These are phyloP conservation scores for Trichothecium roseum DNA, from an alignment of 2,329 filamentous ascomycete species.

Conservation along the genomic window DNA sequence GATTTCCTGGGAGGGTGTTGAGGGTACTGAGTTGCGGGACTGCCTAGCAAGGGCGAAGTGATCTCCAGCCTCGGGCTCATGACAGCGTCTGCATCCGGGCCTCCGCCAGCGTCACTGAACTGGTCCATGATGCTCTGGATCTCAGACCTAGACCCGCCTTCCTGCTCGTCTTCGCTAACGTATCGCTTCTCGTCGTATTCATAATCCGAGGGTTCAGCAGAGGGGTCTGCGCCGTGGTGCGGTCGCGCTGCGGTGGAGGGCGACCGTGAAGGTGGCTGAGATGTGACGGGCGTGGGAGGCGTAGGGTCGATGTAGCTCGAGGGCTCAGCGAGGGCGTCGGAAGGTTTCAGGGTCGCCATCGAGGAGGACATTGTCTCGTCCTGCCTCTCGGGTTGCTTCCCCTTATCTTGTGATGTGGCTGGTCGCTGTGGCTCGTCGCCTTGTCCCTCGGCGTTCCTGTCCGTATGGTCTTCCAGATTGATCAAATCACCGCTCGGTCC, in stretches of 20 bases:
- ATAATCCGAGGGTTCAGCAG: slow-evolving; percentile 42
- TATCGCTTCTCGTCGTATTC: slow-evolving; percentile 44
- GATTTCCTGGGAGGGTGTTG: slow-evolving; percentile 76
- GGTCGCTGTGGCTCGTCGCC: neutral
- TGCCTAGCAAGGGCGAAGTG: slow-evolving; percentile 66
- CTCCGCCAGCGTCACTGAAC: slow-evolving; percentile 67
- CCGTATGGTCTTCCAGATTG: neutral
- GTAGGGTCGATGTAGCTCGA: slow-evolving; percentile 46
- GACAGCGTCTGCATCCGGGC: slow-evolving; percentile 68
- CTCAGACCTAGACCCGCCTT: slow-evolving; percentile 66
- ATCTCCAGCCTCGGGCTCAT: slow-evolving; percentile 85
- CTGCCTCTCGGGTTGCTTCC: slow-evolving; percentile 12
- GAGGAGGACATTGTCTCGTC: slow-evolving; percentile 22
- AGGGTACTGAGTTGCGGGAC: slow-evolving; percentile 57
- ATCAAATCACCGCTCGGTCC: slow-evolving; percentile 1
- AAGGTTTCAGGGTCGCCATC: slow-evolving; percentile 37
- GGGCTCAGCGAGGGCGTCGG: slow-evolving; percentile 32
- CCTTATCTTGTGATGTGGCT: slow-evolving; percentile 6
- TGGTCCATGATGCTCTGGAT: slow-evolving; percentile 98
- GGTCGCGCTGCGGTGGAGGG: slow-evolving; percentile 43
- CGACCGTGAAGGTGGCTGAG: slow-evolving; percentile 48
- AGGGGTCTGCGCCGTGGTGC: slow-evolving; percentile 29
- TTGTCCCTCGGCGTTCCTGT: neutral
- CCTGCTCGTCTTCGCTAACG: slow-evolving; percentile 51
- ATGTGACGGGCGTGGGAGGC: slow-evolving; percentile 43